Conservation (phyloP, 2,329 filamentous ascomycete species). For the Pyrenophora graminea region DNA sequence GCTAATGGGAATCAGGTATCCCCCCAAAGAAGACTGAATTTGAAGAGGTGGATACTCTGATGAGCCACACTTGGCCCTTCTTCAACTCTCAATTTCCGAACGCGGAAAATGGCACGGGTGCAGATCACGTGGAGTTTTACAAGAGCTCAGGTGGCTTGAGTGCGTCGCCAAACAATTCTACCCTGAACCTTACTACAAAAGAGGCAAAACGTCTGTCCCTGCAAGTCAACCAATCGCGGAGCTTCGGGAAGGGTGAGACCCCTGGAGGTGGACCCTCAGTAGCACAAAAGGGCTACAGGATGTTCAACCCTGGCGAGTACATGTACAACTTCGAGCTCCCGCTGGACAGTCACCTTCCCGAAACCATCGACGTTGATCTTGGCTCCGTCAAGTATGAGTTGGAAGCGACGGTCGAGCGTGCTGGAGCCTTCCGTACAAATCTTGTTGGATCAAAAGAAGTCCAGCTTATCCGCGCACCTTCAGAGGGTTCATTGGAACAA, state of each 20-base stretch:
- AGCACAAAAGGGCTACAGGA: slow-evolving; percentile 79
- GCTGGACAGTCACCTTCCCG: slow-evolving; percentile 76
- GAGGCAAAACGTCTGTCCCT: slow-evolving; percentile 73
- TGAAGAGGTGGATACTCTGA: slow-evolving; percentile 80
- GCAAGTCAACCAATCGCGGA: slow-evolving; percentile 79
- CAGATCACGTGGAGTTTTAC: slow-evolving; percentile 64
- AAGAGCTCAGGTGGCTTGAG: slow-evolving; percentile 50
- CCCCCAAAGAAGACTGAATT: slow-evolving; percentile 84
- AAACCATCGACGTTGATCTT: slow-evolving; percentile 85
- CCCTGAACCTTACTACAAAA: slow-evolving; percentile 51
- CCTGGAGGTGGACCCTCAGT: slow-evolving; percentile 60
- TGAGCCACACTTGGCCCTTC: slow-evolving; percentile 88
- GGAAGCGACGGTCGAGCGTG: slow-evolving; percentile 80
- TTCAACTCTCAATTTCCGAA: slow-evolving; percentile 76
- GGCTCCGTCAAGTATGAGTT: slow-evolving; percentile 88
- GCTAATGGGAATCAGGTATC: slow-evolving; percentile 61
- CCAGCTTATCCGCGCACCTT: slow-evolving; percentile 78
- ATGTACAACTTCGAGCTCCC: slow-evolving; percentile 80
- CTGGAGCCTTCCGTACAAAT: slow-evolving; percentile 88
- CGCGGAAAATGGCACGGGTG: slow-evolving; percentile 64
- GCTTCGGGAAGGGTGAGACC: slow-evolving; percentile 79
- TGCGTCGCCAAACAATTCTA: slow-evolving; percentile 52
- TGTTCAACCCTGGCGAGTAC: slow-evolving; percentile 78
- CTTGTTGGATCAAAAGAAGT: slow-evolving; percentile 82
- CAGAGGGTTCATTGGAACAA: slow-evolving; percentile 86